phyloP scores from a whole-genome alignment of 495 filamentous ascomycete species.

The Lophiotrema nucula region DNA sequence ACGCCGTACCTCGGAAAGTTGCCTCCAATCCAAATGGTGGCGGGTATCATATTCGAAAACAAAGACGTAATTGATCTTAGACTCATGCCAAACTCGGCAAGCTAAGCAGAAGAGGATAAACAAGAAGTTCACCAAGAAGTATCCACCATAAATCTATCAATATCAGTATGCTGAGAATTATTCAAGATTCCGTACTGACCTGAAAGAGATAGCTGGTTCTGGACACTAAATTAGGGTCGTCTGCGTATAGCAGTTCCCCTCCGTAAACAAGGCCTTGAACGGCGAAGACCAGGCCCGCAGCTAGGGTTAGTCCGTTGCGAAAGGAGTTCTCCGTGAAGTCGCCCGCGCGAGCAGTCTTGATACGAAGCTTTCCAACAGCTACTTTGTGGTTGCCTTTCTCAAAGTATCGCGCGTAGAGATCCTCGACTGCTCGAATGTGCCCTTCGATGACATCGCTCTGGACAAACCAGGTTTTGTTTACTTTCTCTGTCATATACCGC shows the following conservation, averaged over 20 bases:
- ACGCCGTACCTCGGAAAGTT: conserved; percentile 71
- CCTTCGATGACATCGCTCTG: conserved; percentile 76
- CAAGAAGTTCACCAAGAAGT: conserved; percentile 72
- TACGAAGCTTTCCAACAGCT: conserved; percentile 79
- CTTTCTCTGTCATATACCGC: conserved; percentile 87
- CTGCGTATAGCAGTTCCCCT: conserved; percentile 47
- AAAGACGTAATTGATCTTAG: conserved; percentile 92
- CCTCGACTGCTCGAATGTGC: conserved; percentile 74
- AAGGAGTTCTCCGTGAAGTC: conserved; percentile 75
- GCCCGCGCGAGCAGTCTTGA: conserved; percentile 58
- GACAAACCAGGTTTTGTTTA: conserved; percentile 88
- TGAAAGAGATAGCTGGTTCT: conserved; percentile 75
- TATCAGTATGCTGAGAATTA: conserved; percentile 32
- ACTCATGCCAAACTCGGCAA: conserved; percentile 74
- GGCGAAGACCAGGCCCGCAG: conserved; percentile 68
- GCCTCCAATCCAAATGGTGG: conserved; percentile 82
- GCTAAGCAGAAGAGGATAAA: conserved; percentile 74
- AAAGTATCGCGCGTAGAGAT: conserved; percentile 90
- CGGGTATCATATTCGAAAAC: conserved; percentile 93
- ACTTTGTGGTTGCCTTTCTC: conserved; percentile 88
- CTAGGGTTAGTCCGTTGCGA: conserved; percentile 75
- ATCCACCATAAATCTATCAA: conserved; percentile 75
- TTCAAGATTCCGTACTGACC: conserved; percentile 43
- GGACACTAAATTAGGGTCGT: conserved; percentile 44
- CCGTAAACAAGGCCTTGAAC: conserved; percentile 73